Percentiles rank a stretch among this genome's conserved stretches.
Evolutionary conservation across 306 rosid genomes (phyloP).

Genomic region (Quercus aquifolioides): DNA sequence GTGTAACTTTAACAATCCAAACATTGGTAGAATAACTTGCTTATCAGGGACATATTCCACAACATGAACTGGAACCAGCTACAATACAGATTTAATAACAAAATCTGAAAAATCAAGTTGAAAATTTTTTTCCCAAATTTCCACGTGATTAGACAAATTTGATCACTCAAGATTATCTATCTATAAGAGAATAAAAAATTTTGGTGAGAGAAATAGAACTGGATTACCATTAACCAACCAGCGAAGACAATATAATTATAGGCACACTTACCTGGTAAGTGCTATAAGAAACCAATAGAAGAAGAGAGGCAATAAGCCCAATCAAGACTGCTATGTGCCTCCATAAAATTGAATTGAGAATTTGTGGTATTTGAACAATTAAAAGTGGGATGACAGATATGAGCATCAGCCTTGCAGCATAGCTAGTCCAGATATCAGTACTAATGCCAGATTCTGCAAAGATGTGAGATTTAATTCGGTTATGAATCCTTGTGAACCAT

Average conservation of each 20-base stretch:
- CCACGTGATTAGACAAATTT: not conserved
- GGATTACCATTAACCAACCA: not conserved
- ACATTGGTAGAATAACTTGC: not conserved
- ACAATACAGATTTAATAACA: not conserved
- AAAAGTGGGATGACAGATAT: conserved; percentile 71
- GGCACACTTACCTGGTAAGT: conserved; percentile 59
- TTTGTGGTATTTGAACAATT: conserved; percentile 82
- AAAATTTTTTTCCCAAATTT: not conserved
- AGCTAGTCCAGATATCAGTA: conserved; percentile 91
- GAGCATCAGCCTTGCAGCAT: conserved; percentile 76
- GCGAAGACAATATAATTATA: not conserved
- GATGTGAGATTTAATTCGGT: conserved; percentile 8
- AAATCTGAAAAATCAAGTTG: not conserved
- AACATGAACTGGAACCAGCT: not conserved
- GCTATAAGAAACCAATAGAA: conserved; percentile 59
- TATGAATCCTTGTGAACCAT: not conserved
- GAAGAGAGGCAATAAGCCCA: conserved; percentile 55
- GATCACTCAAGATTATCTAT: not conserved
- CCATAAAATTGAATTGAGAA: conserved; percentile 61
- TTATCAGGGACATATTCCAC: not conserved
- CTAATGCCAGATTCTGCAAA: conserved; percentile 92
- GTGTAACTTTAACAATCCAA: not conserved
- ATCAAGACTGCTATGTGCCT: conserved; percentile 82
- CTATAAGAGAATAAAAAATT: not conserved
- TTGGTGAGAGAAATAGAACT: not conserved